Base-by-base conservation (phyloP, 306 rosid genomes). In the Lathyrus aphaca region DNA sequence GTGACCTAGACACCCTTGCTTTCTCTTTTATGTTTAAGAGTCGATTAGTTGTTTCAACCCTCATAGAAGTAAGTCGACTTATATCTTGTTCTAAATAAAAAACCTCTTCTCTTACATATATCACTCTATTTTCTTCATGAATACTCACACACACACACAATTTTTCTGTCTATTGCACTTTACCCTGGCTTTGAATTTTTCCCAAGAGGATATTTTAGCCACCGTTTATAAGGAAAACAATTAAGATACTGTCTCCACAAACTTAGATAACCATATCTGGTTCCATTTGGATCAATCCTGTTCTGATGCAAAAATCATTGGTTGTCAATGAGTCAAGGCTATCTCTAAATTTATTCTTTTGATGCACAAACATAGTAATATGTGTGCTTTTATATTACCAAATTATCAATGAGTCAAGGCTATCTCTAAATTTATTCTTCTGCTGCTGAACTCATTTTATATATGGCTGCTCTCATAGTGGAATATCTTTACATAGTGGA, bases 1-100 rank as follows among this genome's bases (percentile, higher is more conserved):
- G 17, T 39, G 37, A 50, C 60, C 70, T 66, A 18, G 78, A 48
- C 57, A 49, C 18, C 59, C 45, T 66, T 66, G 66, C 61, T 55
- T 40, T 48, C 39, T 64, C 54, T 18, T 43, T 46, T 44, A 14
- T 60, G 10, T 40, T 30, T 40, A 8, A 50, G n/a, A 50, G 30
- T 67, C 51, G 30, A 21, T 66, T 30, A 40, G 35, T 42, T 16
- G 14, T 45, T 45, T 72, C 19, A 35, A 66, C 49, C 62, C 32
- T 16, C 53, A 58, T 42, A 39, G 15, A 65, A 56, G 77, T 65
- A 49, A 46, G 73, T 10, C 29, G 48, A 6, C 38, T 17, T 43
- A 50, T 50, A 15, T 59, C 45, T 66, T 11, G 12, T 66, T 66
- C 71, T 45, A 5, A 21, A 60, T 27, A 39, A 60, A 35, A 35